phyloP scores from a whole-genome alignment of 352 stramenopile species.

The Aphanomyces euteiches region DNA sequence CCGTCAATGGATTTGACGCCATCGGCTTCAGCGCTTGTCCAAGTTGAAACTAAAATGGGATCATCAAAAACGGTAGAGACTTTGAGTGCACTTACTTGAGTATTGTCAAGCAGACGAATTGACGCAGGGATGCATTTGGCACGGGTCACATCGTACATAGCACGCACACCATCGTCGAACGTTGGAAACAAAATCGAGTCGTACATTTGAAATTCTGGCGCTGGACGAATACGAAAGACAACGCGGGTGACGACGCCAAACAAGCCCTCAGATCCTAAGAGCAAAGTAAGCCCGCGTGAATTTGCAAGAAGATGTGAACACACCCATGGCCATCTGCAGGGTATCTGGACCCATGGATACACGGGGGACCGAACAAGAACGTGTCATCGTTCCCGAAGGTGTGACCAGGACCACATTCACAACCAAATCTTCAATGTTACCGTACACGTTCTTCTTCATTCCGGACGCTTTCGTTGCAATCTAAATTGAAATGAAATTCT shows the following conservation, averaged over 20 bases:
- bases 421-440: slow-evolving; percentile 93
- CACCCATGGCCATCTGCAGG: slow-evolving; percentile 60
- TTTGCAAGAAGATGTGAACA: neutral
- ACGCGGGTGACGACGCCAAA: slow-evolving; percentile 92
- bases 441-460: slow-evolving; percentile 94
- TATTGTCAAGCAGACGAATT: slow-evolving; percentile 91
- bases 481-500: neutral
- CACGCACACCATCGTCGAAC: slow-evolving; percentile 72
- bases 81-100: slow-evolving; percentile 41
- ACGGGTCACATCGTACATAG: slow-evolving; percentile 74
- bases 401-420: slow-evolving; percentile 80
- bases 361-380: slow-evolving; percentile 54
- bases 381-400: slow-evolving; percentile 52
- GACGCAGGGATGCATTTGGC: slow-evolving; percentile 75
- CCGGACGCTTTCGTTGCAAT: slow-evolving; percentile 88
- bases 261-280: slow-evolving; percentile 91
- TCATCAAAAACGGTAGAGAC: neutral
- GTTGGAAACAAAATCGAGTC: slow-evolving; percentile 89
- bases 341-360: slow-evolving; percentile 88
- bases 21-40: slow-evolving; percentile 87
- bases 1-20: slow-evolving; percentile 44
- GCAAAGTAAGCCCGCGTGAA: neutral
- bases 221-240: slow-evolving; percentile 86
- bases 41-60: slow-evolving; percentile 70
- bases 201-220: slow-evolving; percentile 76